Percentiles rank a stretch among this genome's conserved stretches.
These are phyloP conservation scores for Schizonepeta tenuifolia DNA, from an alignment of 257 asterid species.

Conservation along the genomic window DNA sequence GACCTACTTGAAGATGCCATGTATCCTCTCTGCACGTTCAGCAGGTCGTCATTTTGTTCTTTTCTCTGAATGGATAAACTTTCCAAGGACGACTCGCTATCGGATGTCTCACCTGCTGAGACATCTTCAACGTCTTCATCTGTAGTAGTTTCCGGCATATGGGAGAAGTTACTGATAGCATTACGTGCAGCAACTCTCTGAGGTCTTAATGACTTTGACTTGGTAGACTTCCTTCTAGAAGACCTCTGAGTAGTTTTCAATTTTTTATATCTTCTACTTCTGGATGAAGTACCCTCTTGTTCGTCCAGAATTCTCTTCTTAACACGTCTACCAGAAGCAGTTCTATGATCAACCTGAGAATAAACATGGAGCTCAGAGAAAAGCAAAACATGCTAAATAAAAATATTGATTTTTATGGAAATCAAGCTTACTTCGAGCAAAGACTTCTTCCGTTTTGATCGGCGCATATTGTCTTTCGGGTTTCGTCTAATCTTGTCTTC, in stretches of 20 bases:
- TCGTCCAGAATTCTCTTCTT: conserved; percentile 65
- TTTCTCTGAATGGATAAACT: conserved; percentile 46
- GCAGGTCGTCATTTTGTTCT: conserved; percentile 40
- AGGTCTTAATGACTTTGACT: conserved; percentile 66
- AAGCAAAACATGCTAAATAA: conserved; percentile 30
- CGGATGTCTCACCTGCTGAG: conserved; percentile 60
- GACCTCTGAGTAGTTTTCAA: conserved; percentile 48
- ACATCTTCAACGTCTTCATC: conserved; percentile 67
- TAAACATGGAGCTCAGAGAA: conserved; percentile 35
- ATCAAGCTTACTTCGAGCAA: conserved; percentile 63
- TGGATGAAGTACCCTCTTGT: conserved; percentile 59
- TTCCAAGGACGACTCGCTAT: conserved; percentile 58
- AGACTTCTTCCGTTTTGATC: conserved; percentile 77
- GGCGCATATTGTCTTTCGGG: conserved; percentile 60
- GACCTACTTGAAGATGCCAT: conserved; percentile 45
- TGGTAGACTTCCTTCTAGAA: conserved; percentile 57
- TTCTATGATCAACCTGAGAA: conserved; percentile 63
- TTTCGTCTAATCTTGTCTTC: conserved; percentile 50
- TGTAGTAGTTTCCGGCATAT: conserved; percentile 59
- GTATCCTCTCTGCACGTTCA: conserved; percentile 39
- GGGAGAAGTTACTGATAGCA: conserved; percentile 61
- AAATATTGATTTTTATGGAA: conserved; percentile 25
- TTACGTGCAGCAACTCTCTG: conserved; percentile 74
- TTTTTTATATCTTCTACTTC: conserved; percentile 60
- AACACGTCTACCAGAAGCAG: conserved; percentile 60